Evolutionary conservation across 805 yeast species (phyloP), one percentile per base, ranked within the genome.

Genomic region (Starmerella ratchasimensis): DNA sequence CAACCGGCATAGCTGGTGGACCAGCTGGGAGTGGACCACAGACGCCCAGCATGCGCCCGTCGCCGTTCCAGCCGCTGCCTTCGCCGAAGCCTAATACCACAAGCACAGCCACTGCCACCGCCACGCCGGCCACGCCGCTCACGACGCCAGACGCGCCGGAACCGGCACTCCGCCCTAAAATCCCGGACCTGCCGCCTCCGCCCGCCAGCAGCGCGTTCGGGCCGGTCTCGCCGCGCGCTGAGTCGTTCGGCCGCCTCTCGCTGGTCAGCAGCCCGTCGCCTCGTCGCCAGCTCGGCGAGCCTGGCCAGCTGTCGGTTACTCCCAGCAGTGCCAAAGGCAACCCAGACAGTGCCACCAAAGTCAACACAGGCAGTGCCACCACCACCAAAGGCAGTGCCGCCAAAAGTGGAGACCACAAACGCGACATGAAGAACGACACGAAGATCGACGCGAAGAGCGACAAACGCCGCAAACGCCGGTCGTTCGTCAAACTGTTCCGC

Each of bases 401-500:
- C 27, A 24, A 24, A 24, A n/a, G 24, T 10, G 24, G 24, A 22
- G 24, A 7, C 9, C 24, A 10, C 10, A 7, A 22, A 22, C 24
- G 16, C 5, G 15, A n/a, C 19, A 17, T 18, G 5, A 22, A 17
- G 31, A 34, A 21, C 35, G 40, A 20, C 13, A 28, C 24, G 24
- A 22, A 22, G 24, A 22, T 7, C 24, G n/a, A 7, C 24, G 27
- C 25, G 6, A 24, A 24, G 8, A 32, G 5, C 28, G 35, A 30
- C 14, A 37, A 37, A 11, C 29, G 34, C 15, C 15, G 26, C n/a
- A 45, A 47, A 24, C 49, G 52, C n/a, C 41, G 47, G 16, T 48
- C 52, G 28, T 43, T 47, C 27, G 47, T 38, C 14, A 31, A 35
- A n/a, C 20, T 47, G 17, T 47, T 48, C 30, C 33, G 40, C 31